Percentiles rank a stretch among this genome's conserved stretches.
Evolutionary conservation across 176 grass and related monocot genomes (phyloP).

Genomic region (Bothriochloa decipiens): DNA sequence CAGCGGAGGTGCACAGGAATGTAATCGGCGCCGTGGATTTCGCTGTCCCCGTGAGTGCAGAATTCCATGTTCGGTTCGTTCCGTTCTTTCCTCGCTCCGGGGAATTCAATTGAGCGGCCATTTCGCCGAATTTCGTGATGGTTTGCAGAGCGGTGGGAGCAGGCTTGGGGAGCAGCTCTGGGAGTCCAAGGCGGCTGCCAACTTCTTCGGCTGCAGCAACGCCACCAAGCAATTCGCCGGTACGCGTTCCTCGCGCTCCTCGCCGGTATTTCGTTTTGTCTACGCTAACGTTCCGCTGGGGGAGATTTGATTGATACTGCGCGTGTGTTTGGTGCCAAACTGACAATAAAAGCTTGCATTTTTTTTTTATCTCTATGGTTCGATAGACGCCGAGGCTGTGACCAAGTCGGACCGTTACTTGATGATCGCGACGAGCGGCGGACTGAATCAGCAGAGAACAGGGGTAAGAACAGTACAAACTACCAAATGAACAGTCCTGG

Average conservation of each 20-base stretch:
- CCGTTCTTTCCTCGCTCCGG: background rate
- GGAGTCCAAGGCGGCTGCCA: slow-evolving; percentile 57
- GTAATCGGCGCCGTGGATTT: slow-evolving; percentile 60
- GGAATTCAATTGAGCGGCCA: slow-evolving; percentile 32
- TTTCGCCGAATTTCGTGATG: slow-evolving; percentile 34
- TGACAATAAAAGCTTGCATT: slow-evolving; percentile 31
- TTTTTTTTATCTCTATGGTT: background rate
- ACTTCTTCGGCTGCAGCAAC: slow-evolving; percentile 83
- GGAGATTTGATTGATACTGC: slow-evolving; percentile 10
- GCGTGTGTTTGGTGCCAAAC: slow-evolving; percentile 5
- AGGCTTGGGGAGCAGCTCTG: slow-evolving; percentile 64
- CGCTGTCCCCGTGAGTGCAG: slow-evolving; percentile 59
- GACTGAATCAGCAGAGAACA: slow-evolving; percentile 96
- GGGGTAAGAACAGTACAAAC: slow-evolving; percentile 67
- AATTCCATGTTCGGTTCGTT: background rate
- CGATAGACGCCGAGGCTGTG: slow-evolving; percentile 52
- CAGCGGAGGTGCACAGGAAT: slow-evolving; percentile 54
- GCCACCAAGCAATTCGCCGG: slow-evolving; percentile 64
- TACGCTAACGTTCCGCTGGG: slow-evolving; percentile 9
- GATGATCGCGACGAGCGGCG: slow-evolving; percentile 95
- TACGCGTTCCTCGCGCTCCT: slow-evolving; percentile 25
- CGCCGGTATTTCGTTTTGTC: slow-evolving; percentile 20
- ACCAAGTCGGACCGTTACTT: slow-evolving; percentile 72
- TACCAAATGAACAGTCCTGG: background rate
- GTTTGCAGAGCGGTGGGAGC: slow-evolving; percentile 62